Evolutionary conservation across 257 asterid species (phyloP), one percentile per base, ranked within the genome.

Genomic region (Fraxinus americana): DNA sequence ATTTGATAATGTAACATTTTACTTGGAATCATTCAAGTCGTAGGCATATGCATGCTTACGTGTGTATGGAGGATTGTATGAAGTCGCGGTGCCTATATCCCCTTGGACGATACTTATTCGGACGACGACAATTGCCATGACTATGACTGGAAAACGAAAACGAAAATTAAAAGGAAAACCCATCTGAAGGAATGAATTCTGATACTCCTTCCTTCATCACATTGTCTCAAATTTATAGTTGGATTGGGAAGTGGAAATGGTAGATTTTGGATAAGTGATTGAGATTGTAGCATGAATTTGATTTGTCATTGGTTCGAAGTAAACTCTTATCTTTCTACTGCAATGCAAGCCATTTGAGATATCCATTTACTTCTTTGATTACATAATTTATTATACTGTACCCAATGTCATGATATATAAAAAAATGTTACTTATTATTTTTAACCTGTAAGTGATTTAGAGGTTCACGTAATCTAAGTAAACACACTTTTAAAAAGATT

Each of bases 51-150:
- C n/a, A n/a, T 29, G 81, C 90, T 85, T 71, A 89, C 97, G 96
- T 27, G 86, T 77, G 88, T 89, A 92, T 14, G 97, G 97, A 69
- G 97, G 94, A 78, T 72, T 67, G 34, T 92, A 92, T 66, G 97
- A 89, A 34, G 89, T 79, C 21, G 97, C 97, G 0, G 96, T 87
- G 72, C 96, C 96, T 9, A 92, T 81, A 23, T 90, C 97, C 4
- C 83, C 92, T 34, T 36, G 45, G 70, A 84, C 92, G n/a, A 83
- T 9, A 29, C 39, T 77, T 30, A 76, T 67, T 61, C 84, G 67
- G 77, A 76, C 41, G 30, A 72, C 25, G 57, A 88, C 67, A 45
- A 77, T 27, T 61, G 83, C 85, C 68, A 87, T 17, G 67, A 65
- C 54, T 12, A 77, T 10, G 29, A 25, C 45, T 59, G 38, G 54